These are phyloP conservation scores for Turnera subulata DNA, from an alignment of 345 rosid species.

Conservation along the genomic window DNA sequence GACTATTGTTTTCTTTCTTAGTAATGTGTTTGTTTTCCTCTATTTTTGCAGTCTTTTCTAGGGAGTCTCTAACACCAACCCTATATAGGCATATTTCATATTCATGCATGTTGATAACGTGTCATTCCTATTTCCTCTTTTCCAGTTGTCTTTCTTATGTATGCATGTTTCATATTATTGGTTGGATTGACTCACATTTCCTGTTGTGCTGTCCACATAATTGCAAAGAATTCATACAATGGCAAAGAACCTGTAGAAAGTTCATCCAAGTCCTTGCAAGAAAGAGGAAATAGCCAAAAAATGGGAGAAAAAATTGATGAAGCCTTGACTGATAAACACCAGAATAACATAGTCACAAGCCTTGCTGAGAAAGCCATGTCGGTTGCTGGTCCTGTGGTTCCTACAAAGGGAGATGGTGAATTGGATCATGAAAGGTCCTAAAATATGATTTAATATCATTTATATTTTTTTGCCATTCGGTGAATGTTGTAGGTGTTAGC, in stretches of 20 bases:
- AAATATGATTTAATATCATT: not conserved
- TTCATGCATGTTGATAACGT: too few relatives aligned
- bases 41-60: too few relatives aligned
- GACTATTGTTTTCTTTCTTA: too few relatives aligned
- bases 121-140: not conserved
- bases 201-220: constrained; percentile 4
- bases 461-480: too few relatives aligned
- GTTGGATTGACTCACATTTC: constrained; percentile 2
- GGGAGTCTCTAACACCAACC: too few relatives aligned
- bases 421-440: constrained; percentile 87
- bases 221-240: constrained; percentile 32
- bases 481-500: too few relatives aligned
- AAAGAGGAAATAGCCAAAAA: constrained; percentile 33
- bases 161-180: not conserved
- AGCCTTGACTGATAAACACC: constrained; percentile 33
- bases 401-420: constrained; percentile 87
- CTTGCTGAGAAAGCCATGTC: constrained; percentile 96
- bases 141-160: not conserved
- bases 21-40: too few relatives aligned
- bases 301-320: constrained; percentile 38
- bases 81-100: too few relatives aligned
- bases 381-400: constrained; percentile 91
- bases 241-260: constrained; percentile 24
- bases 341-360: constrained; percentile 53
- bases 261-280: constrained; percentile 29